A percentile compares a stretch with the other conserved stretches of the same genome.
phyloP scores from a whole-genome alignment of 1,284 basidiomycete genomes.

The Omphalotus olearius region DNA sequence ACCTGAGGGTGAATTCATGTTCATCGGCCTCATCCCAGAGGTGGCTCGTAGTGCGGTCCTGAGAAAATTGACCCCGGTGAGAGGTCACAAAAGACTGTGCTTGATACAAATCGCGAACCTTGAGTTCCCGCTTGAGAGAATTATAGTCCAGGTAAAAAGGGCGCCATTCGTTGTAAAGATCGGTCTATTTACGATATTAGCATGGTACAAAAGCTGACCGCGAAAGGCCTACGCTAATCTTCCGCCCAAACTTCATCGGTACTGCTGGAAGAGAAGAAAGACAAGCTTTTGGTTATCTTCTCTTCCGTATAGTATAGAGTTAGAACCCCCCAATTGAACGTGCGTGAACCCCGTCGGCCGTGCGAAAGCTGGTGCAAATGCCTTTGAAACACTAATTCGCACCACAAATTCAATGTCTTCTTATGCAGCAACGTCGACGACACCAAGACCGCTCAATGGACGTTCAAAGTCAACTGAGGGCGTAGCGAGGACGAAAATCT shows the following conservation, averaged over 20 bases:
- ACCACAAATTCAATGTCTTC: no score
- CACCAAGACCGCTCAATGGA: no score
- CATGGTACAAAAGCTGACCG: slow-evolving; percentile 2
- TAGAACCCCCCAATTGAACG: no score
- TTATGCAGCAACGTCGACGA: no score
- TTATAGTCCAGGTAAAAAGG: slow-evolving; percentile 91
- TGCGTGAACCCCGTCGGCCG: no score
- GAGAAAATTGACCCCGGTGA: background rate
- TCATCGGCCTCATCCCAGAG: slow-evolving; percentile 81
- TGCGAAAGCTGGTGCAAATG: no score
- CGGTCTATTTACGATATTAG: slow-evolving; percentile 45
- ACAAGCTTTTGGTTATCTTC: no score
- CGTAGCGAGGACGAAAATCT: slow-evolving; percentile 59
- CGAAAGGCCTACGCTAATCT: slow-evolving; percentile 68
- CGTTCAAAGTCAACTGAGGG: background rate
- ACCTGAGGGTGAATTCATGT: slow-evolving; percentile 70
- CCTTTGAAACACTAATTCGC: no score
- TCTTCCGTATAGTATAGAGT: no score
- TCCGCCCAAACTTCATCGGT: slow-evolving; percentile 84
- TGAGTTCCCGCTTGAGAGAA: slow-evolving; percentile 85
- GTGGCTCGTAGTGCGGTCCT: slow-evolving; percentile 57
- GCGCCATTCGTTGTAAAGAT: slow-evolving; percentile 86
- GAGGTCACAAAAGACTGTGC: background rate
- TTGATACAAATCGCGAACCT: slow-evolving; percentile 39
- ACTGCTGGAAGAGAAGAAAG: background rate